These are phyloP conservation scores for Exophiala sideris DNA, from an alignment of 2,329 filamentous ascomycete genomes.

Conservation along the genomic window DNA sequence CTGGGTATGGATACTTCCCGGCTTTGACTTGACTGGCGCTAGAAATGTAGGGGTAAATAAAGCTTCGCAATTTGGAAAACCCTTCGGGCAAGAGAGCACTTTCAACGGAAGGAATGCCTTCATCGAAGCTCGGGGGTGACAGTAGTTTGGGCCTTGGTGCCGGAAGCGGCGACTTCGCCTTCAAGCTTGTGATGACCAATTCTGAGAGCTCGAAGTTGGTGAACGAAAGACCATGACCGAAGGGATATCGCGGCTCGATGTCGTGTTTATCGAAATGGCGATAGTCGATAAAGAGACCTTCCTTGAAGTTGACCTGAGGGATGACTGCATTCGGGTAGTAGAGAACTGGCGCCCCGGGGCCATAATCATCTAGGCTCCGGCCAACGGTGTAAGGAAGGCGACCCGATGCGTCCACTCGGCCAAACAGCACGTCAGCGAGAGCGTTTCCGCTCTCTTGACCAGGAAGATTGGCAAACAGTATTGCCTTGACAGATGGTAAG, in stretches of 20 bases:
- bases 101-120: conserved; percentile 53
- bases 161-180: conserved; percentile 49
- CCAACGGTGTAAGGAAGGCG: conserved; percentile 85
- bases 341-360: conserved; percentile 65
- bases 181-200: conserved; percentile 47
- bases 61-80: conserved; percentile 63
- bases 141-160: conserved; percentile 41
- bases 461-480: conserved; percentile 79
- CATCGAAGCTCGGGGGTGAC: conserved; percentile 54
- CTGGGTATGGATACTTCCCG: conserved; percentile 50
- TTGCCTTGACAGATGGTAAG: conserved; percentile 70
- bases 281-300: conserved; percentile 87
- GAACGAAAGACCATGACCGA: conserved; percentile 82
- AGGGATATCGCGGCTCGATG: conserved; percentile 75
- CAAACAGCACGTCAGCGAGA: conserved; percentile 74
- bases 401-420: conserved; percentile 73
- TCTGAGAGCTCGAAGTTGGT: conserved; percentile 66
- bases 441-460: conserved; percentile 84
- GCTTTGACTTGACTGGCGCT: conserved; percentile 47
- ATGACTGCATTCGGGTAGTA: conserved; percentile 66
- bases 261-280: conserved; percentile 76
- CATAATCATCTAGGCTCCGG: conserved; percentile 70
- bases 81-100: conserved; percentile 59
- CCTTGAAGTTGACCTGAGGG: conserved; percentile 78
- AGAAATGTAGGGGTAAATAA: conserved; percentile 69